Evolutionary conservation across 768 basidiomycete species (phyloP).

Genomic region (Suillus hirtellus): DNA sequence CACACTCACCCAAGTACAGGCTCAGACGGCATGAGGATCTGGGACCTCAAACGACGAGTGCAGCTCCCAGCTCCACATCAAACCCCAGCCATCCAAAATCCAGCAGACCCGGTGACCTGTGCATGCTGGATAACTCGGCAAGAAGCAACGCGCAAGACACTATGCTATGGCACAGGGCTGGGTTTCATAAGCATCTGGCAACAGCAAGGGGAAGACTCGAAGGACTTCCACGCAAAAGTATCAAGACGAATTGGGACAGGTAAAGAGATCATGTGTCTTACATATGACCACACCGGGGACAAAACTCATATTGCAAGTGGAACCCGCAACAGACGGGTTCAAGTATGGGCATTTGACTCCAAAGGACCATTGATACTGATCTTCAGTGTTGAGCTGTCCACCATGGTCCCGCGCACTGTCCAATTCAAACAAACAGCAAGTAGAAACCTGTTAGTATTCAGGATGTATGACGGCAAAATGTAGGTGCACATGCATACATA

Average conservation of each 20-base stretch:
- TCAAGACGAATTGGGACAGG: constrained; percentile 7
- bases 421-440: background rate
- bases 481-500: background rate
- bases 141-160: background rate
- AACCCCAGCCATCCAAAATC: constrained; percentile 10
- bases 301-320: background rate
- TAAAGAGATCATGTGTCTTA: constrained; percentile 15
- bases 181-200: constrained; percentile 11
- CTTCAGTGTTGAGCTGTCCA: background rate
- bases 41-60: constrained; percentile 8
- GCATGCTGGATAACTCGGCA: constrained; percentile 6
- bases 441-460: constrained; percentile 3
- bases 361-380: background rate
- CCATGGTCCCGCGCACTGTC: background rate
- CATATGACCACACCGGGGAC: background rate
- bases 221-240: constrained; percentile 6
- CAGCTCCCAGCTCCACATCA: background rate
- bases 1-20: constrained; percentile 4
- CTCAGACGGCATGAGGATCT: constrained; percentile 11
- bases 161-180: constrained; percentile 13
- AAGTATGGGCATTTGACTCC: background rate
- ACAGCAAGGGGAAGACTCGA: background rate
- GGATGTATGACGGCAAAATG: constrained; percentile 12
- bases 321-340: background rate
- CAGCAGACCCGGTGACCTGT: constrained; percentile 10